Evolutionary conservation across 257 asterid genomes (phyloP), one percentile per base, ranked within the genome.

Genomic region (Solanum clarkiae): DNA sequence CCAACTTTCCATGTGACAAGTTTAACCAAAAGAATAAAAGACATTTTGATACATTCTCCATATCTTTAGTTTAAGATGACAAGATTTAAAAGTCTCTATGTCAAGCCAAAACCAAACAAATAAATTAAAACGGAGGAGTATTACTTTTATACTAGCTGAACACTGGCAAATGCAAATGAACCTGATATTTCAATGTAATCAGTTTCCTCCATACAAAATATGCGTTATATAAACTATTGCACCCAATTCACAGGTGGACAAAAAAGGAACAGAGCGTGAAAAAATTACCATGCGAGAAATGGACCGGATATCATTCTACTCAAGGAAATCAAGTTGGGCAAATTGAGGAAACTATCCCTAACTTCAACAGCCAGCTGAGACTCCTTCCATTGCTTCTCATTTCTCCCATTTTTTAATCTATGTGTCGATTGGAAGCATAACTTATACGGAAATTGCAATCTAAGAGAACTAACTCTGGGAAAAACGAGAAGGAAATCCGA

Each of bases 291-390:
- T 86, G 95, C 97, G 54, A 96, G 92, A 88, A 95, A 66, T 44
- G 99, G 98, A 49, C 99, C 99, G 20, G 98, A 94, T 17, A 94
- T 93, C 94, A 96, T 72, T 86, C 99, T 90, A 45, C 91, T 83
- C 86, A 96, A 88, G 10, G 98, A 96, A 51, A 96, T 92, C 49
- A 87, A 94, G 88, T 96, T 96, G 1, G 99, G 98, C 51, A 92
- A 84, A 83, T 96, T 96, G 87, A 95, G 84, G 90, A 88, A 93
- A 86, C 92, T 91, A 13, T 90, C 88, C 26, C 86, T 84, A 75
- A 92, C 86, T 70, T 79, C 79, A 56, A 72, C 91, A 55, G 63
- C 88, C 72, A 88, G 71, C 24, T 84, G 89, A 83, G 86, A 80
- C 47, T 69, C 86, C 42, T 84, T 62, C 63, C 77, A 71, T 47